Conservation (phyloP, 768 basidiomycete species). For the Mycena galopus region DNA sequence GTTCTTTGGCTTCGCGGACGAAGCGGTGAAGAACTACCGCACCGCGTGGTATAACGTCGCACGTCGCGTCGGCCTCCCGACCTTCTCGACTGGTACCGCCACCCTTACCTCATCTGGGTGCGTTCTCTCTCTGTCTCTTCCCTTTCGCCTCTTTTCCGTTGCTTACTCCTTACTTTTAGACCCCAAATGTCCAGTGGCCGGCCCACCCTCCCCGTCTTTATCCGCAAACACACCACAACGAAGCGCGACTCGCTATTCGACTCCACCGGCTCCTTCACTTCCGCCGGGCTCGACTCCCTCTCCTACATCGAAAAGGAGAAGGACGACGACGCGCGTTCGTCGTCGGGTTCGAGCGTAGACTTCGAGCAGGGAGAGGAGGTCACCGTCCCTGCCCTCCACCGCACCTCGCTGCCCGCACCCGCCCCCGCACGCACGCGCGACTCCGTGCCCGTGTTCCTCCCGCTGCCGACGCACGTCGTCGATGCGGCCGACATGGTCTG, state of each 20-base stretch:
- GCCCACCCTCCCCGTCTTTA: not conserved
- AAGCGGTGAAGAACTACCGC: conserved; percentile 68
- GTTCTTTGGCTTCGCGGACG: conserved; percentile 77
- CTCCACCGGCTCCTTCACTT: not conserved
- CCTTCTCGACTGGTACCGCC: not conserved
- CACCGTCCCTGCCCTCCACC: no score
- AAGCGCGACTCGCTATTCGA: not conserved
- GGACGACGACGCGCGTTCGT: no score
- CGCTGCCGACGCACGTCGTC: no score
- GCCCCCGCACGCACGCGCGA: no score
- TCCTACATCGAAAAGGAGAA: no score
- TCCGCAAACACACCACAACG: not conserved
- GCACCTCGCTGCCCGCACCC: no score
- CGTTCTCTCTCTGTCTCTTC: not conserved
- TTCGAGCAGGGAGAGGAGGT: no score
- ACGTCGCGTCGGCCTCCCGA: not conserved
- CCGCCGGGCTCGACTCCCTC: no score
- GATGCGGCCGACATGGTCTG: no score
- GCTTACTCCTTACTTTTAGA: not conserved
- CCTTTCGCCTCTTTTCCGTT: not conserved
- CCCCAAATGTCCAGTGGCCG: not conserved
- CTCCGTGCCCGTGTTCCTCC: no score
- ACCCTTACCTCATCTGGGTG: not conserved
- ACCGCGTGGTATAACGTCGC: conserved; percentile 34
- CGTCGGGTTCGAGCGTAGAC: no score